These are phyloP conservation scores for Laguncularia racemosa DNA, from an alignment of 345 rosid species.

Conservation along the genomic window DNA sequence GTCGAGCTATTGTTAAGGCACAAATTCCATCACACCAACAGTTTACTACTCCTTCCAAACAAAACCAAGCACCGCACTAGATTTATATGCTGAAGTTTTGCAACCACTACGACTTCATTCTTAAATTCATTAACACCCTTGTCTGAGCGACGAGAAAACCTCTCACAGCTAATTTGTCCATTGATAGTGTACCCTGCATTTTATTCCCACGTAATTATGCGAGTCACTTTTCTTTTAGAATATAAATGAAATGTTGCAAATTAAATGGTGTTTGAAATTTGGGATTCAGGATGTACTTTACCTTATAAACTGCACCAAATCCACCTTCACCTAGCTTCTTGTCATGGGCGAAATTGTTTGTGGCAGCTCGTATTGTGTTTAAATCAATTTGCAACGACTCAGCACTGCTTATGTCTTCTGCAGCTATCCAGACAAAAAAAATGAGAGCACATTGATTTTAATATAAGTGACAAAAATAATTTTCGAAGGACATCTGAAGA, in stretches of 20 bases:
- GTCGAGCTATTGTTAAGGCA: slow-evolving; percentile 40
- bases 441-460: slow-evolving; percentile 24
- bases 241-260: too few species aligned
- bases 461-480: too few species aligned
- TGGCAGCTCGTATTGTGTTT: slow-evolving; percentile 29
- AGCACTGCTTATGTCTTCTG: slow-evolving; percentile 18
- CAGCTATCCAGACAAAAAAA: slow-evolving; percentile 38
- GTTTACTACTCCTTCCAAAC: slow-evolving; percentile 36
- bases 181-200: slow-evolving; percentile 27
- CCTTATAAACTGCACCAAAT: slow-evolving; percentile 65
- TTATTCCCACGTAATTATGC: too few species aligned
- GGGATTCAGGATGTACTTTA: background rate
- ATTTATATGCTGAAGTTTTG: slow-evolving; percentile 45
- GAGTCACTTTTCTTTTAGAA: too few species aligned
- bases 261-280: too few species aligned
- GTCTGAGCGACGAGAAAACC: slow-evolving; percentile 28
- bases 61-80: slow-evolving; percentile 37
- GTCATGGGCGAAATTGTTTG: slow-evolving; percentile 38
- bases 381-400: slow-evolving; percentile 46
- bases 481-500: slow-evolving; percentile 14
- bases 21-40: slow-evolving; percentile 46
- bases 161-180: slow-evolving; percentile 32
- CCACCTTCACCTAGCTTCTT: slow-evolving; percentile 71
- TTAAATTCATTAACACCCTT: slow-evolving; percentile 38
- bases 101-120: slow-evolving; percentile 37